Conservation (phyloP, 345 rosid species). For the Acer yangbiense region DNA sequence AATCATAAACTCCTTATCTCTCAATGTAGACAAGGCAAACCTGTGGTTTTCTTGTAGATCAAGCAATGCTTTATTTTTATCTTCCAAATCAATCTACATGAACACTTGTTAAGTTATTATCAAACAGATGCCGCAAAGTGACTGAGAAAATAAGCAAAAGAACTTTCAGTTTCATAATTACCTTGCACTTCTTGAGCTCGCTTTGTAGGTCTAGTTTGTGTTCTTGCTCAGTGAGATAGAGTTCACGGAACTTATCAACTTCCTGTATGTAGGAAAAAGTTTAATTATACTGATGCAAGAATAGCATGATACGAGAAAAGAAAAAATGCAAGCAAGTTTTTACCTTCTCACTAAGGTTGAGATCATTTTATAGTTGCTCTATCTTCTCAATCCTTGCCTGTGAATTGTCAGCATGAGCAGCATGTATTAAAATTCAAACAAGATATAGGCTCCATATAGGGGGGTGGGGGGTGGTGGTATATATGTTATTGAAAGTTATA, state of each 20-base stretch:
- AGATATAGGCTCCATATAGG: slow-evolving; percentile 1
- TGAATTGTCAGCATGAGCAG: background rate
- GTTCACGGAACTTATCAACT: slow-evolving; percentile 60
- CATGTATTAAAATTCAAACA: slow-evolving; percentile 10
- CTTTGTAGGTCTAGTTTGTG: slow-evolving; percentile 61
- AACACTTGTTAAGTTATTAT: slow-evolving; percentile 19
- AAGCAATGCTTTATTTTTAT: slow-evolving; percentile 54
- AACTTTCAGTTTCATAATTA: slow-evolving; percentile 21
- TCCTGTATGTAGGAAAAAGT: slow-evolving; percentile 49
- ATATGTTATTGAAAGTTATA: background rate
- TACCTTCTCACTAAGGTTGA: slow-evolving; percentile 63
- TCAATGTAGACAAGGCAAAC: slow-evolving; percentile 45
- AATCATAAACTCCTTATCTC: slow-evolving; percentile 62
- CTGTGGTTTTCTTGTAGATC: slow-evolving; percentile 57
- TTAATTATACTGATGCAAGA: slow-evolving; percentile 1
- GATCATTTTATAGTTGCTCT: slow-evolving; percentile 75
- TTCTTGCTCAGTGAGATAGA: slow-evolving; percentile 70
- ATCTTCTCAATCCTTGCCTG: slow-evolving; percentile 77
- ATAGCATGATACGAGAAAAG: background rate
- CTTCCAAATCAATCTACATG: slow-evolving; percentile 61
- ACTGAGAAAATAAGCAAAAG: background rate
- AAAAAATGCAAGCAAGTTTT: slow-evolving; percentile 18
- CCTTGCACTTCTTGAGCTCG: slow-evolving; percentile 74
- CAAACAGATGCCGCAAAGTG: slow-evolving; percentile 16
- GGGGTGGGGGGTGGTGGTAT: too few species aligned